Evolutionary conservation across 2,329 filamentous ascomycete species (phyloP), one percentile per base, ranked within the genome.

Genomic region (Xylaria polymorpha): DNA sequence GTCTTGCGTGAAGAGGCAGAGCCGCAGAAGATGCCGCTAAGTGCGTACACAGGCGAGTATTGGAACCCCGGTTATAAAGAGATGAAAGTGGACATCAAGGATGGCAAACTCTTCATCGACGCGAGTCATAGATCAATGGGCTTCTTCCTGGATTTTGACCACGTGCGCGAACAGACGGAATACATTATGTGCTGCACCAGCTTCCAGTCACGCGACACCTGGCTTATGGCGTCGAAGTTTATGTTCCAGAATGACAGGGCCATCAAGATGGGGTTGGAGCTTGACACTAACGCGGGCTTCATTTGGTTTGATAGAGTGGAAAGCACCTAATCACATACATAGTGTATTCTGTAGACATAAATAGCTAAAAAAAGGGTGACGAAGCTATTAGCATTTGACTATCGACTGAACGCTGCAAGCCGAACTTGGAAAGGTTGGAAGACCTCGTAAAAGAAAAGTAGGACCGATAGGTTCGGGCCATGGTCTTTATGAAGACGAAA

Each of bases 91-190:
- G 20, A 66, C 15, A 50, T 74, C 18, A 71, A 70, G 14, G 69
- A 74, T 29, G 69, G 50, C 9, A 70, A 70, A 53, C 72, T 77
- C 25, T 76, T 73, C 43, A 44, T 77, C 61, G 73, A 77, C 37
- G 73, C 64, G 14, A 60, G 61, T 3, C 74, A 77, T 44, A 72
- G 74, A 1, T 72, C 72, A 0, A 41, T 63, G 18, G 67, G 67
- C 0, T 75, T 66, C 39, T 58, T 59, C 3, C 22, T 76, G 10
- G 66, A 39, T 2, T 75, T 77, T 22, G 65, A 74, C 10, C 74
- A 75, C 37, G 46, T 73, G 15, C 44, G 67, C 15, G 65, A 69
- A 0, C 62, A 74, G 22, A 71, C 64, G 12, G 70, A 74, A 29
- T 76, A 71, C 66, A 68, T 58, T 0, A 66, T 63, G 1, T 56